phyloP scores from a whole-genome alignment of 1,284 basidiomycete species.

The Athelia sp. region DNA sequence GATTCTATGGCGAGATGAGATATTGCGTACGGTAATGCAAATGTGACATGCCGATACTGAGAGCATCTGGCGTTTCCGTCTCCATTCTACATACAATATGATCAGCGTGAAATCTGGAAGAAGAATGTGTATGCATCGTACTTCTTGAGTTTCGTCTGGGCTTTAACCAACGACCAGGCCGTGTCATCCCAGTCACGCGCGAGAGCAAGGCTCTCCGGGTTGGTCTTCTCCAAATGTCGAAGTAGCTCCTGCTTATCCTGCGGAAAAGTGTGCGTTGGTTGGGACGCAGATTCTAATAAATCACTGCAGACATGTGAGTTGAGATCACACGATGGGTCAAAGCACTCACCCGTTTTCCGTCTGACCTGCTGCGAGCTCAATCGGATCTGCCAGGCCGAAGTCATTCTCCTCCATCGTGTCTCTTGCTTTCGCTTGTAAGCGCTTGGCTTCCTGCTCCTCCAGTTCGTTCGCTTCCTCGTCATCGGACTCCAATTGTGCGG shows the following conservation, averaged over 20 bases:
- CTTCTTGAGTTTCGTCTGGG: conserved; percentile 52
- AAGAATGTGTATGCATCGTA: conserved; percentile 32
- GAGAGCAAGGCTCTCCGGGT: conserved; percentile 74
- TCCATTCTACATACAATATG: conserved; percentile 36
- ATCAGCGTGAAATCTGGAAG: conserved; percentile 1
- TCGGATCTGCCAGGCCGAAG: conserved; percentile 76
- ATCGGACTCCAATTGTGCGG: conserved; percentile 73
- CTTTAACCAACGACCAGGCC: conserved; percentile 45
- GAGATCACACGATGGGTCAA: conserved; percentile 1
- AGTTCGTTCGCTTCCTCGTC: conserved; percentile 84
- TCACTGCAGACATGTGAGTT: conserved; percentile 16
- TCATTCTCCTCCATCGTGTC: conserved; percentile 75
- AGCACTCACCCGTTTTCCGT: conserved; percentile 38
- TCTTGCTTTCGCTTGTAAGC: conserved; percentile 74
- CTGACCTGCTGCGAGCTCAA: conserved; percentile 33
- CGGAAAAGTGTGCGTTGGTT: conserved; percentile 26
- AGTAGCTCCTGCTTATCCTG: conserved; percentile 63
- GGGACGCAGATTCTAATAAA: conserved; percentile 28
- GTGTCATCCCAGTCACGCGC: conserved; percentile 76
- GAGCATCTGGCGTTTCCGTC: conserved; percentile 38
- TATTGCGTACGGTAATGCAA: conserved; percentile 66
- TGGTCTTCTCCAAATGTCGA: conserved; percentile 73
- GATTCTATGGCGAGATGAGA: conserved; percentile 1
- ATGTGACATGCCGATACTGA: conserved; percentile 64
- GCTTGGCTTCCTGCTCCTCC: conserved; percentile 83